These are phyloP conservation scores for Aspergillus nanangensis DNA, from an alignment of 495 filamentous ascomycete species.

Conservation along the genomic window DNA sequence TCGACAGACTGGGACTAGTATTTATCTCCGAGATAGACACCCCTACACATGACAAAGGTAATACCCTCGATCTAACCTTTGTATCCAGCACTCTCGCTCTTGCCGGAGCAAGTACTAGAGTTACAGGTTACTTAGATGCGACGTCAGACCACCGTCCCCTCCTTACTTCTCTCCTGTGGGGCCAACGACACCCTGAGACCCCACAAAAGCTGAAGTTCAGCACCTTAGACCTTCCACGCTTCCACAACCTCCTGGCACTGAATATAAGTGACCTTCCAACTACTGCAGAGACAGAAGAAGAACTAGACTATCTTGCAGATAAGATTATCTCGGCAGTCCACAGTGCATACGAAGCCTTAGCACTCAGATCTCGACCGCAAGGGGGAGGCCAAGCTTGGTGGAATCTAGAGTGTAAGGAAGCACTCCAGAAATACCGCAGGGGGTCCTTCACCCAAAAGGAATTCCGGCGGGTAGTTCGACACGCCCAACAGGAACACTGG, in stretches of 20 bases:
- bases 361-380: no score
- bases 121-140: neutral
- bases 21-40: neutral
- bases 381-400: no score
- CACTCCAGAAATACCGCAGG: no score
- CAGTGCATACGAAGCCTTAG: no score
- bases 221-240: neutral
- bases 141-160: neutral
- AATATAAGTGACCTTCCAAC: neutral
- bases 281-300: neutral
- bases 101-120: no score
- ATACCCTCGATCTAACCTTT: no score
- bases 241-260: neutral
- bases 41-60: no score
- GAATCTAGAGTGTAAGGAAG: no score
- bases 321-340: no score
- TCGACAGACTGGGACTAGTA: neutral
- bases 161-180: neutral
- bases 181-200: neutral
- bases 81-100: no score
- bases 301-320: no score
- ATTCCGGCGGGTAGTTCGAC: neutral
- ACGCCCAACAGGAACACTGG: neutral
- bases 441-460: neutral
- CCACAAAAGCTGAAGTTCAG: neutral